A percentile compares a stretch with the other conserved stretches of the same genome.
phyloP scores from a whole-genome alignment of 129 eudicot genomes.

The Flaveria brownii region DNA sequence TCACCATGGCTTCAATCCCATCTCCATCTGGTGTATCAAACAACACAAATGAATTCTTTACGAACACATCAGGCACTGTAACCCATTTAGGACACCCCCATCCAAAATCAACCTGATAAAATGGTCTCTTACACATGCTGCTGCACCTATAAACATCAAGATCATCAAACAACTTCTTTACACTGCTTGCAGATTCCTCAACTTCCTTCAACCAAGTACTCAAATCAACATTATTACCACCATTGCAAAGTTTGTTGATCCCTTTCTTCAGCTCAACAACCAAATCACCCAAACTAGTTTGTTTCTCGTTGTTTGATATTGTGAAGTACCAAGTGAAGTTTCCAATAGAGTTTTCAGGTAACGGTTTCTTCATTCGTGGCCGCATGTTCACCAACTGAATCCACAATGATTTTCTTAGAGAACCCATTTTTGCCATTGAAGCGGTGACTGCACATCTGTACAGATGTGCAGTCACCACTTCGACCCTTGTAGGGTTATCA shows the following conservation, averaged over 20 bases:
- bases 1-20: constrained; percentile 26
- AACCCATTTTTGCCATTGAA: constrained; percentile 21
- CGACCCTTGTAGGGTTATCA: constrained; percentile 26
- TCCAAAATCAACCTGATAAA: constrained; percentile 22
- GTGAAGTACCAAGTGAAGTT: too few relatives aligned
- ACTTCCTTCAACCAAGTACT: constrained; percentile 16
- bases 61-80: constrained; percentile 10
- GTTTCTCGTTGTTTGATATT: background rate
- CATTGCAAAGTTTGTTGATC: constrained; percentile 7
- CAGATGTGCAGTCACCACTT: constrained; percentile 28
- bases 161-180: constrained; percentile 28
- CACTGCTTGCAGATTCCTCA: constrained; percentile 14
- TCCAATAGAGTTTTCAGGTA: constrained; percentile 19
- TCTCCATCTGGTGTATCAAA: constrained; percentile 22
- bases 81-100: constrained; percentile 23
- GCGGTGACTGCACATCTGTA: constrained; percentile 22
- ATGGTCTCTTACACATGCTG: constrained; percentile 9
- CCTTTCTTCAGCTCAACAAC: constrained; percentile 21
- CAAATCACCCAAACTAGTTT: background rate
- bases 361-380: constrained; percentile 11
- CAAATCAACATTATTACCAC: constrained; percentile 1
- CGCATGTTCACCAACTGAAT: constrained; percentile 37
- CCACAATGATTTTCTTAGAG: background rate
- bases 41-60: constrained; percentile 21
- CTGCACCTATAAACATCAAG: constrained; percentile 21